phyloP scores from a whole-genome alignment of 2,329 filamentous ascomycete species.

The Huntiella abstrusa region DNA sequence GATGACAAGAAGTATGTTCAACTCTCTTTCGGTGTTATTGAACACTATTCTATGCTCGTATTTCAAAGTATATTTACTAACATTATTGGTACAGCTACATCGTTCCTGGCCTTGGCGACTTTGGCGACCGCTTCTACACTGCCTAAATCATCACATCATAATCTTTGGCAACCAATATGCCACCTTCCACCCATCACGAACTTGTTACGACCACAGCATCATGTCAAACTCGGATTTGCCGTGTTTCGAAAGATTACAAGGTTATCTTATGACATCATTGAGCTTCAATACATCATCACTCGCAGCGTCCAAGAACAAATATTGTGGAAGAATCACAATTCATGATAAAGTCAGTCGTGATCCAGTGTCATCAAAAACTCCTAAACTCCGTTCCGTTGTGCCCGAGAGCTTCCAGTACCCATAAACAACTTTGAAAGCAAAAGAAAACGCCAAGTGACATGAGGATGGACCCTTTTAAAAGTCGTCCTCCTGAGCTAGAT shows the following conservation, averaged over 20 bases:
- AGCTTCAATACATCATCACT: not conserved
- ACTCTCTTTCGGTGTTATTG: not conserved
- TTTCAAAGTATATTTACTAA: not conserved
- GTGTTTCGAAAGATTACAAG: too few relatives aligned
- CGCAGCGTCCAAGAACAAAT: not conserved
- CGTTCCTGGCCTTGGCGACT: slow-evolving; percentile 81
- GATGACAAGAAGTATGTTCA: slow-evolving; percentile 81
- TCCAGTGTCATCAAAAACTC: not conserved
- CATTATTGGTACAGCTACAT: slow-evolving; percentile 51
- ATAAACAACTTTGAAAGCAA: not conserved
- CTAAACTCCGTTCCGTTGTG: slow-evolving; percentile 5
- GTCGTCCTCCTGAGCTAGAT: slow-evolving; percentile 8
- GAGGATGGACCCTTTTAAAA: not conserved
- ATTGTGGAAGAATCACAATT: not conserved
- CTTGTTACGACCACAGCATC: too few relatives aligned
- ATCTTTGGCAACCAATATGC: too few relatives aligned
- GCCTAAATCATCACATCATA: not conserved
- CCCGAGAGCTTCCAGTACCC: not conserved
- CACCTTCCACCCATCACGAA: too few relatives aligned
- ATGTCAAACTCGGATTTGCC: too few relatives aligned
- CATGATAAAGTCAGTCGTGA: not conserved
- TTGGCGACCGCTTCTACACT: slow-evolving; percentile 91
- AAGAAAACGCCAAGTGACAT: not conserved
- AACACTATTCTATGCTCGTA: not conserved
- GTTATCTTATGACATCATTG: not conserved